phyloP scores from a whole-genome alignment of 345 rosid genomes.

The Streptanthus diversifolius region DNA sequence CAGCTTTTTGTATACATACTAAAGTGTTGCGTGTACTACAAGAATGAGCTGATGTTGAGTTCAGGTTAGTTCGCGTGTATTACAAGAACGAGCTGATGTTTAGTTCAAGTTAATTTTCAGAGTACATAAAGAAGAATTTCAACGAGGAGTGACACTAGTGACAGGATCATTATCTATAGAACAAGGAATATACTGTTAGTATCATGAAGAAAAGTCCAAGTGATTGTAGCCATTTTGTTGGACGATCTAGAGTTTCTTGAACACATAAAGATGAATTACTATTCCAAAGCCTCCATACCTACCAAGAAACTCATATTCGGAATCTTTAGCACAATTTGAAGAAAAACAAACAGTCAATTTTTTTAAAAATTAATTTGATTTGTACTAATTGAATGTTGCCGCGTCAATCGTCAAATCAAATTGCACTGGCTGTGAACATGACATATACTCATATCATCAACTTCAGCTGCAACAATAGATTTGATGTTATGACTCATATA shows the following conservation, averaged over 20 bases:
- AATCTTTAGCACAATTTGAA: not conserved
- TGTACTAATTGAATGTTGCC: no score
- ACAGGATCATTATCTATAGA: not conserved
- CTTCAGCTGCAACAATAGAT: no score
- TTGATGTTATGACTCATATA: no score
- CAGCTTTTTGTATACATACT: not conserved
- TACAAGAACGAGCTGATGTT: not conserved
- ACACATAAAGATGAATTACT: not conserved
- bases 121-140: not conserved
- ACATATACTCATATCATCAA: no score
- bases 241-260: conserved; percentile 34
- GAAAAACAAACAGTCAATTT: no score
- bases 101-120: no score
- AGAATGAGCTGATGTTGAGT: not conserved
- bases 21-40: not conserved
- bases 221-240: conserved; percentile 34
- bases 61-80: no score
- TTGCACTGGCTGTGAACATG: no score
- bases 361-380: no score
- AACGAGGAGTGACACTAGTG: not conserved
- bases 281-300: conserved; percentile 9
- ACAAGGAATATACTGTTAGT: not conserved
- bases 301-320: not conserved
- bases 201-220: conserved; percentile 32
- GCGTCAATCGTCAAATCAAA: no score